Conservation (phyloP, 331 rosid species). For the Ulmus americana region DNA sequence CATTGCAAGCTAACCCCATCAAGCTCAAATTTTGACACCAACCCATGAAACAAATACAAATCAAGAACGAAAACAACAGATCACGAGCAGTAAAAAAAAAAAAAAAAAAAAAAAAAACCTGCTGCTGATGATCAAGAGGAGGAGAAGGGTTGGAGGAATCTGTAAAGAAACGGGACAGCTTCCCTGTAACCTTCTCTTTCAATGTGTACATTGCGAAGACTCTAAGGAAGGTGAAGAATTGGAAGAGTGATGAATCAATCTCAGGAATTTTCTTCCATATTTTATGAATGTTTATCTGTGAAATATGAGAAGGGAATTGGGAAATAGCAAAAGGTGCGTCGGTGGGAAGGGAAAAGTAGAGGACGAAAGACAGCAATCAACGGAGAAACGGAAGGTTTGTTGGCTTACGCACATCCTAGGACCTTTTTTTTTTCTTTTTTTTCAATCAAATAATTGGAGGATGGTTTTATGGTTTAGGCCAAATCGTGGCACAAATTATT, state of each 20-base stretch:
- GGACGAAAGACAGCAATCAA: slow-evolving; percentile 23
- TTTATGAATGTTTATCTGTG: background rate
- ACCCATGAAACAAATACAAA: slow-evolving; percentile 1
- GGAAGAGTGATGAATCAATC: slow-evolving; percentile 3
- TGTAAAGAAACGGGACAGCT: slow-evolving; percentile 51
- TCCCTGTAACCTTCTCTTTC: slow-evolving; percentile 60
- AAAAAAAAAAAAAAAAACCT: slow-evolving; percentile 28
- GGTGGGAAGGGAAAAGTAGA: slow-evolving; percentile 3
- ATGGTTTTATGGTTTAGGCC: background rate
- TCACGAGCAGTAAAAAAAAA: background rate
- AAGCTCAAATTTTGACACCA: slow-evolving; percentile 17
- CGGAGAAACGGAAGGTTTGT: slow-evolving; percentile 20
- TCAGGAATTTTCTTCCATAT: slow-evolving; percentile 1
- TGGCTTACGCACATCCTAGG: slow-evolving; percentile 7
- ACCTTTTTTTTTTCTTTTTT: background rate
- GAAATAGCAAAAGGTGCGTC: slow-evolving; percentile 10
- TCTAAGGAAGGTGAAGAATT: background rate
- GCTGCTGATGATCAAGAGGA: slow-evolving; percentile 17
- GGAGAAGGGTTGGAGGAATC: slow-evolving; percentile 39
- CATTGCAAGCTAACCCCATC: slow-evolving; percentile 16
- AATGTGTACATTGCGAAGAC: slow-evolving; percentile 48
- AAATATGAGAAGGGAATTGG: background rate
- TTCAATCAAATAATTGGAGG: background rate
- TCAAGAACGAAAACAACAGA: background rate
- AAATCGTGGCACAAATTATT: no score